Evolutionary conservation across 306 rosid species (phyloP).

Genomic region (Malus sieversii): DNA sequence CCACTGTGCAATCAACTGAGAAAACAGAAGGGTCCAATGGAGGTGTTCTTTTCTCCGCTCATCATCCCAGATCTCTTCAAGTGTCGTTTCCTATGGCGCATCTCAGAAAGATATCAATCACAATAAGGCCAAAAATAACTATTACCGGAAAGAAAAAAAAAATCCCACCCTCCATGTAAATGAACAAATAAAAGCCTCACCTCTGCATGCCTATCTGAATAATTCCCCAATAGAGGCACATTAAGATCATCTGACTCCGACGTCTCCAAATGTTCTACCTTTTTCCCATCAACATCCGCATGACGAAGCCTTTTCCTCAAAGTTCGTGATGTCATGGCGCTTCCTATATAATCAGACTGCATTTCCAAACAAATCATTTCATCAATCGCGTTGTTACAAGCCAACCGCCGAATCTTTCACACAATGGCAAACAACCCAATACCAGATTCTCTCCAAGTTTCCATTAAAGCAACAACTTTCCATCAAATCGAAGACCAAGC

Average conservation of each 20-base stretch:
- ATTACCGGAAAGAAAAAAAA: not conserved
- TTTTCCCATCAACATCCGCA: slow-evolving; percentile 70
- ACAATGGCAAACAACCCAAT: not conserved
- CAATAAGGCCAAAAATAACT: not conserved
- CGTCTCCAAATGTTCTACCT: slow-evolving; percentile 38
- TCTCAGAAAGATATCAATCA: not conserved
- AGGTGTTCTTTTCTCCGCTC: slow-evolving; percentile 61
- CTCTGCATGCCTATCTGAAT: slow-evolving; percentile 33
- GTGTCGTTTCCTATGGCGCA: slow-evolving; percentile 27
- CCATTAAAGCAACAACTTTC: not conserved
- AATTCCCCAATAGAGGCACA: slow-evolving; percentile 59
- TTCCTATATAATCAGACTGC: slow-evolving; percentile 22
- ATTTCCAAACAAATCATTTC: not conserved
- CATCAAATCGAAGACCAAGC: not conserved
- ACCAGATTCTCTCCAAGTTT: not conserved
- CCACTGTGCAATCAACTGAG: slow-evolving; percentile 82
- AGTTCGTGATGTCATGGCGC: slow-evolving; percentile 53
- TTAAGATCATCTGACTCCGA: slow-evolving; percentile 38
- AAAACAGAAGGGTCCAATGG: slow-evolving; percentile 79
- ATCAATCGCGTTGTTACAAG: not conserved
- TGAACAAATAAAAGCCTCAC: slow-evolving; percentile 18
- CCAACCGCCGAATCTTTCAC: not conserved
- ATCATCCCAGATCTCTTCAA: slow-evolving; percentile 66
- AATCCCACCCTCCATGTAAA: not conserved
- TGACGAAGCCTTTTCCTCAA: slow-evolving; percentile 85